A percentile compares a stretch with the other conserved stretches of the same genome.
Evolutionary conservation across 345 rosid genomes (phyloP).

Genomic region (Lumnitzera littorea): DNA sequence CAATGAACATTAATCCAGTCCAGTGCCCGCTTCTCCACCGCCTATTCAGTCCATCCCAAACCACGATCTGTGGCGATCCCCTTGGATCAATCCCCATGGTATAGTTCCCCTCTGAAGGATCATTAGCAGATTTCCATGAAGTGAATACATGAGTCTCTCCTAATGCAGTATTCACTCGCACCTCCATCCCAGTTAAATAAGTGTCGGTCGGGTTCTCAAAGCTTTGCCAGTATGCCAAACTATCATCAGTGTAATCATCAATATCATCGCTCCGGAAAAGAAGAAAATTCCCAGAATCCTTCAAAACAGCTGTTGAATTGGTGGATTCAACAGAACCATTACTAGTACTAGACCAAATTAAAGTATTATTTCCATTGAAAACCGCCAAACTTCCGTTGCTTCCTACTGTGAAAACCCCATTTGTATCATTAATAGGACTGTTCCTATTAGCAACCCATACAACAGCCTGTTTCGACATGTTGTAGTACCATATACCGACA

Average conservation of each 20-base stretch:
- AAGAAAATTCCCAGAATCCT: conserved; percentile 26
- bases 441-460: conserved; percentile 77
- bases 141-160: conserved; percentile 40
- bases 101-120: conserved; percentile 61
- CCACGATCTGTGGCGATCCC: conserved; percentile 65
- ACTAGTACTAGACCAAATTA: conserved; percentile 51
- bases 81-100: conserved; percentile 49
- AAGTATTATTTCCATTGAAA: conserved; percentile 23
- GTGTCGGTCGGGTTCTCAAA: conserved; percentile 57
- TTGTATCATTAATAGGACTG: conserved; percentile 27
- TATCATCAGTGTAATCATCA: neutral
- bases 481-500: conserved; percentile 61
- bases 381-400: conserved; percentile 49
- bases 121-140: conserved; percentile 52
- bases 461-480: conserved; percentile 19
- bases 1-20: conserved; percentile 47
- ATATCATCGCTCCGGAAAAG: conserved; percentile 18
- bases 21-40: conserved; percentile 85
- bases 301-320: conserved; percentile 25
- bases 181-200: conserved; percentile 50
- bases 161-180: conserved; percentile 22
- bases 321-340: conserved; percentile 19
- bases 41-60: conserved; percentile 45
- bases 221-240: conserved; percentile 47
- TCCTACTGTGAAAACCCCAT: conserved; percentile 36